Evolutionary conservation across 768 basidiomycete genomes (phyloP), one percentile per base, ranked within the genome.

Genomic region (Trametes elegans): DNA sequence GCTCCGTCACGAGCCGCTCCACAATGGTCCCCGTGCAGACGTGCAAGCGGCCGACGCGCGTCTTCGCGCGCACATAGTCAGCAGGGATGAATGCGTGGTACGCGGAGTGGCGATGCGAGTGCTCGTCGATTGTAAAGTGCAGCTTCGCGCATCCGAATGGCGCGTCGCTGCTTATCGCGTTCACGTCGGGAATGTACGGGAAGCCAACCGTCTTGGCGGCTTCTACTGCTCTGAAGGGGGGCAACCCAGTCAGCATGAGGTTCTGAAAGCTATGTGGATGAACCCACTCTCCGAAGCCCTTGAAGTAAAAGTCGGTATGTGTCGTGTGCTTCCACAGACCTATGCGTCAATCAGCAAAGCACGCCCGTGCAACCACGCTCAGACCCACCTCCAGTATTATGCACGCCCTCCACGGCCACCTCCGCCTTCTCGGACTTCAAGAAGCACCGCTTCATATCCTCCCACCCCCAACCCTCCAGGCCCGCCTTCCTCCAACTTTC

Each of bases 401-500:
- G 55, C 5, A 59, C 55, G 27, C 52, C 58, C 40, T 49, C 48
- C 7, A 51, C 49, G 24, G 28, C 43, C 24, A 56, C 44, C 27
- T 56, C 44, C 52, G 53, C 39, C 41, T 38, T 60, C 53, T 76
- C 68, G 5, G 70, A 69, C 57, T 70, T 75, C 23, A 60, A 39
- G 49, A 74, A 75, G 36, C 66, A 73, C 3, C 65, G 67, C 56
- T 65, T 54, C 18, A 75, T 42, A 6, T 70, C 69, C 8, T 68
- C 59, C 56, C 69, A 76, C 4, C 63, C 59, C 73, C 74, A 76
- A 0, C 72, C 72, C 32, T 63, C 49, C 23, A 66, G 45, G 1
- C 72, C 73, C 27, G 49, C 53, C 13, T 61, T 58, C 6, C 19
- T 28, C 68, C 73, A 74, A 18, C 49, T 49, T 43, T 72, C 64